Conservation (phyloP, 441 rosid species). For the Pelargonium fulgidum region DNA sequence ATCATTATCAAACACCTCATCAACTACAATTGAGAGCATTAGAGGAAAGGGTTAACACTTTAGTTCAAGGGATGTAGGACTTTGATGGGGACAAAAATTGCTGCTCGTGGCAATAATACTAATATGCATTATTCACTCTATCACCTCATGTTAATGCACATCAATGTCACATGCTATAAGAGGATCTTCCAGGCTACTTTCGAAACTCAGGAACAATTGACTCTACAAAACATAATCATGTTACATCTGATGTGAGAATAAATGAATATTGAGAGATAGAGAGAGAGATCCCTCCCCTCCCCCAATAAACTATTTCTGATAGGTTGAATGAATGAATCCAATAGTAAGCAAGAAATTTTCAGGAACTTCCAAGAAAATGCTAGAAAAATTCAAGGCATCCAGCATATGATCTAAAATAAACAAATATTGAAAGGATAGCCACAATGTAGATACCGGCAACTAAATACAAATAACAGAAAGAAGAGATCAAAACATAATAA, state of each 20-base stretch:
- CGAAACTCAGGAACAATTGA: no score
- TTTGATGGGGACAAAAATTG: not conserved
- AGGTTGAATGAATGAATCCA: no score
- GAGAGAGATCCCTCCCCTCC: no score
- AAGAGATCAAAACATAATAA: not conserved
- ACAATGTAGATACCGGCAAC: not conserved
- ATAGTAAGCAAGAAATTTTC: no score
- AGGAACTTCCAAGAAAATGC: not conserved
- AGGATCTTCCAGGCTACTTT: no score
- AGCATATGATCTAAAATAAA: not conserved
- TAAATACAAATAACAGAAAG: not conserved
- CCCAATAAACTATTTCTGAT: no score
- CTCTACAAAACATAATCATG: no score
- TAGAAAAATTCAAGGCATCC: not conserved
- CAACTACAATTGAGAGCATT: not conserved
- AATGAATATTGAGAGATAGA: no score
- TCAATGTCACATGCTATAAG: no score
- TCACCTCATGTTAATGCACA: not conserved
- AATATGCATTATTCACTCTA: not conserved
- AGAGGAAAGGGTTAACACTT: not conserved
- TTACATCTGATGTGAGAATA: no score
- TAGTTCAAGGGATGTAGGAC: not conserved
- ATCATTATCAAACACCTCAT: not conserved
- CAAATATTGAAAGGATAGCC: not conserved
- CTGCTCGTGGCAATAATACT: not conserved